Conservation (phyloP, 202 grass and related monocot species). For the Panicum hallii region DNA sequence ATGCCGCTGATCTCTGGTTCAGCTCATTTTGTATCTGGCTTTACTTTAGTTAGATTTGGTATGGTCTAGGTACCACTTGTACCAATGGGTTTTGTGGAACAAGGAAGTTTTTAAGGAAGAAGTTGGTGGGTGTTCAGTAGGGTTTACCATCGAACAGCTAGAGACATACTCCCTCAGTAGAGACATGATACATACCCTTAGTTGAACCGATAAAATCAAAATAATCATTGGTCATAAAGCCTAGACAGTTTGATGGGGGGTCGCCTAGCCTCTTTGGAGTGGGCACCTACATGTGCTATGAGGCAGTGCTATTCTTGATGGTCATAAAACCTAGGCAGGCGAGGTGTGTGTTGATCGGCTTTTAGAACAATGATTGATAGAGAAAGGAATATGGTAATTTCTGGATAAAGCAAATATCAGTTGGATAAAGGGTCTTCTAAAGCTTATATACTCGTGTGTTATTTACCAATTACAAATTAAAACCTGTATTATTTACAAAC, state of each 20-base stretch:
- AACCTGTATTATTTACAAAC: not conserved
- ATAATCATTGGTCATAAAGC: too few relatives aligned
- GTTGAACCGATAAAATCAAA: too few relatives aligned
- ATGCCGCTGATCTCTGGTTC: not conserved
- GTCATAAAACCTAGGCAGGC: too few relatives aligned
- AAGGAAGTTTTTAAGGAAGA: not conserved
- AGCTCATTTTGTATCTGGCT: not conserved
- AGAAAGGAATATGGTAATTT: conserved; percentile 12
- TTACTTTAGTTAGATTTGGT: not conserved
- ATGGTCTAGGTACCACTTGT: not conserved
- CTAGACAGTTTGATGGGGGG: not conserved
- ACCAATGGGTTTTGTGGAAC: not conserved
- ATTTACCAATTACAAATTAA: not conserved
- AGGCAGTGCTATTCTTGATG: not conserved
- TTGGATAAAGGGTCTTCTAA: conserved; percentile 9
- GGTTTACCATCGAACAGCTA: too few relatives aligned
- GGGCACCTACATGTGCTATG: not conserved
- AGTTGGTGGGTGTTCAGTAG: not conserved
- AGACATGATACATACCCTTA: too few relatives aligned
- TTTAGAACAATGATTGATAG: not conserved
- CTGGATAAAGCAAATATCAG: not conserved
- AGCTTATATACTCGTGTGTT: not conserved
- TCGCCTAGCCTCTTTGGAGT: not conserved
- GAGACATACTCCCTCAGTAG: not conserved
- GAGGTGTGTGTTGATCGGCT: not conserved